phyloP scores from a whole-genome alignment of 495 filamentous ascomycete species.

The Articulospora tetracladia region DNA sequence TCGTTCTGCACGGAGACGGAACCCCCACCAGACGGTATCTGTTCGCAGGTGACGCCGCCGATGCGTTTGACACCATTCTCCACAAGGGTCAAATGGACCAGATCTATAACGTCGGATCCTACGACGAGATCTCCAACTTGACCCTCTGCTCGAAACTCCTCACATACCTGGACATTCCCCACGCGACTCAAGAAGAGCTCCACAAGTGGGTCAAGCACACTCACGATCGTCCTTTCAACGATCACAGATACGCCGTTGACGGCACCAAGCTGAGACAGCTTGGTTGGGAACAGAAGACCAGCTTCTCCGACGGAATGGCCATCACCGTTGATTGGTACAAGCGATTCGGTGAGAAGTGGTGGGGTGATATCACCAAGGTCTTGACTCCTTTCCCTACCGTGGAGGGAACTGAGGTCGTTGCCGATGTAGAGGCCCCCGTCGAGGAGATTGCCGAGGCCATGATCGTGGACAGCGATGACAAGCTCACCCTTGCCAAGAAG shows the following conservation, averaged over 20 bases:
- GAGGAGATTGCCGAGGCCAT: conserved; percentile 33
- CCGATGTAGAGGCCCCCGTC: conserved; percentile 41
- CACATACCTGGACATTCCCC: conserved; percentile 40
- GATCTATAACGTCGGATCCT: conserved; percentile 70
- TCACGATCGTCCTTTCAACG: conserved; percentile 69
- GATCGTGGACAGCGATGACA: conserved; percentile 21
- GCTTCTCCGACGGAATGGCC: conserved; percentile 56
- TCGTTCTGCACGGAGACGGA: conserved; percentile 68
- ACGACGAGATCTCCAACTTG: conserved; percentile 62
- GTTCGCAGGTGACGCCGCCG: conserved; percentile 68
- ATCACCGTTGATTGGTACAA: conserved; percentile 71
- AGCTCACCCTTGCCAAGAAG: conserved; percentile 26
- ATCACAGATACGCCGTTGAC: conserved; percentile 65
- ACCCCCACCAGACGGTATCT: conserved; percentile 64
- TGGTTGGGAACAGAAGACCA: conserved; percentile 63
- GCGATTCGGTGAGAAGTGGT: conserved; percentile 59
- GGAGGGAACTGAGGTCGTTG: conserved; percentile 42
- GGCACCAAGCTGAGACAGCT: conserved; percentile 58
- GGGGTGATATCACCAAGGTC: conserved; percentile 67
- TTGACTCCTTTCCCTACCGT: conserved; percentile 56
- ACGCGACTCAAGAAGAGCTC: conserved; percentile 38
- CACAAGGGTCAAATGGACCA: conserved; percentile 64
- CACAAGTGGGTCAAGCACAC: conserved; percentile 59
- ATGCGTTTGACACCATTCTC: conserved; percentile 73
- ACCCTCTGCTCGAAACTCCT: conserved; percentile 57